Percentiles rank a stretch among this genome's conserved stretches.
phyloP scores from a whole-genome alignment of 352 stramenopile genomes.

The Pythium biforme region DNA sequence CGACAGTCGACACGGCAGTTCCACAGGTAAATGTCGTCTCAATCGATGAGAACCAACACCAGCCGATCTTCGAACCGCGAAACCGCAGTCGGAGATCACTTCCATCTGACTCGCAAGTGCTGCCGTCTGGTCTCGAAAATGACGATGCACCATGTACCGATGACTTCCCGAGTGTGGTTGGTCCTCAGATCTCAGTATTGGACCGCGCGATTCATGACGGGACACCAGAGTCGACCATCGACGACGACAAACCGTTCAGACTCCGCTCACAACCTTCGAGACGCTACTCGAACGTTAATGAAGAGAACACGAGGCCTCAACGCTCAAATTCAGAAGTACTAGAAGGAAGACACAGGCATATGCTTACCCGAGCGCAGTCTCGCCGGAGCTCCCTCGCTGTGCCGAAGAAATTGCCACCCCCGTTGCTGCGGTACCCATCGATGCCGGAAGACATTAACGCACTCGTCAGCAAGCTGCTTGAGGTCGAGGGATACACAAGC shows the following conservation, averaged over 20 bases:
- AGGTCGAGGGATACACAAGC: constrained; percentile 44
- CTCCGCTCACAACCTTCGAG: background rate
- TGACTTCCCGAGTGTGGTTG: background rate
- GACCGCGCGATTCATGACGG: background rate
- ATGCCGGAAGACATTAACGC: constrained; percentile 40
- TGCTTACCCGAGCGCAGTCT: background rate
- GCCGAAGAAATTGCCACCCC: constrained; percentile 10
- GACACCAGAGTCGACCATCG: background rate
- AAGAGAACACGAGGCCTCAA: background rate
- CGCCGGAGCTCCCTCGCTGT: constrained; percentile 12
- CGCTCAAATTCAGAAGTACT: constrained; percentile 2
- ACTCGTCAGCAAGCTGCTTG: constrained; percentile 53
- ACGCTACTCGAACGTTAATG: background rate
- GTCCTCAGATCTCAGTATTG: background rate
- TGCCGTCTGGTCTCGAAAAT: background rate
- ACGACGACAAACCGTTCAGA: background rate
- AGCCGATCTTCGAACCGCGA: background rate
- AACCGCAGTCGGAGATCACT: background rate
- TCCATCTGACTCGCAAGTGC: background rate
- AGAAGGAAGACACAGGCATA: constrained; percentile 6
- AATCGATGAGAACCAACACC: background rate
- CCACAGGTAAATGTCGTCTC: background rate
- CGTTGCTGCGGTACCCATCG: constrained; percentile 33
- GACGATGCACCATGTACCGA: background rate
- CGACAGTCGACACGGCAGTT: background rate